These are phyloP conservation scores for Suillus clintonianus DNA, from an alignment of 768 basidiomycete genomes.

Conservation along the genomic window DNA sequence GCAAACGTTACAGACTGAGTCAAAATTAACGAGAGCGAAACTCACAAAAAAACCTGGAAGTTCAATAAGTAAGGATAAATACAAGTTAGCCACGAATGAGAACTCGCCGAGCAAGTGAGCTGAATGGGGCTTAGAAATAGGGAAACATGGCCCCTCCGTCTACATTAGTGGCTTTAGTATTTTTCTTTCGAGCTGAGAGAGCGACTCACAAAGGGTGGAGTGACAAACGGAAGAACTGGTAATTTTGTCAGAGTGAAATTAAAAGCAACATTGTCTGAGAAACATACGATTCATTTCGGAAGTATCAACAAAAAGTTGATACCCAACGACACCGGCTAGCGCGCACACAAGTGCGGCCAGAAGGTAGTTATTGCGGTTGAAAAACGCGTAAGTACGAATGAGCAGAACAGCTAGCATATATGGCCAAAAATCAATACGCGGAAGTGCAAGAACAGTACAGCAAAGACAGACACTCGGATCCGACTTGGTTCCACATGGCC, in stretches of 20 bases:
- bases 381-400: conserved; percentile 85
- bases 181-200: neutral
- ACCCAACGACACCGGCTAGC: conserved; percentile 72
- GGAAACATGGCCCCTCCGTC: conserved; percentile 72
- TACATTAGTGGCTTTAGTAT: conserved; percentile 16
- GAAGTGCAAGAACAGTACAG: neutral
- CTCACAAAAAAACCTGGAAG: conserved; percentile 58
- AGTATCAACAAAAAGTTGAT: conserved; percentile 79
- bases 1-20: conserved; percentile 9
- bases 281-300: conserved; percentile 74
- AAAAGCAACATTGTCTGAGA: neutral
- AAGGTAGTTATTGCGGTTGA: conserved; percentile 73
- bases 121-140: conserved; percentile 80
- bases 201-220: conserved; percentile 57
- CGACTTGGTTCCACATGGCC: conserved; percentile 88
- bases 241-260: conserved; percentile 9
- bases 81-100: conserved; percentile 1
- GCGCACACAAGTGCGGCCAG: conserved; percentile 65
- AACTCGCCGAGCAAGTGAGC: conserved; percentile 74
- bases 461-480: conserved; percentile 62
- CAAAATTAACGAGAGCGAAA: conserved; percentile 13
- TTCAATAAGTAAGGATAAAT: conserved; percentile 9
- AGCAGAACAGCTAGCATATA: conserved; percentile 62
- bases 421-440: conserved; percentile 11
- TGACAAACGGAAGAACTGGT: conserved; percentile 65